These are phyloP conservation scores for Phytopythium sindhum DNA, from an alignment of 352 stramenopile genomes.

Conservation along the genomic window DNA sequence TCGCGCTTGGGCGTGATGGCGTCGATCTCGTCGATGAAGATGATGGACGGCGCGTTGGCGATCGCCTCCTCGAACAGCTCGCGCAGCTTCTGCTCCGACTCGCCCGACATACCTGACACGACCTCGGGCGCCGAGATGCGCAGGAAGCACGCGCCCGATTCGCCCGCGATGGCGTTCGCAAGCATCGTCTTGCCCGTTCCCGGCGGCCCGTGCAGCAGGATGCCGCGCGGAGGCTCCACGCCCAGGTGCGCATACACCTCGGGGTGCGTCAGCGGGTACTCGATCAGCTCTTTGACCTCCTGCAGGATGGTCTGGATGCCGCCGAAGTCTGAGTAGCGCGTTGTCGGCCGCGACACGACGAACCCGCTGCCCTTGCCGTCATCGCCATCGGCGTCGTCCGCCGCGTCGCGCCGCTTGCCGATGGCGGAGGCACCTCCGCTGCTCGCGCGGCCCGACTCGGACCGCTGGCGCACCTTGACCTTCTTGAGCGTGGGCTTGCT, in stretches of 20 bases:
- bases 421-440: slow-evolving; percentile 13
- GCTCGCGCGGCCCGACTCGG: slow-evolving; percentile 19
- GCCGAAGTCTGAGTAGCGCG: slow-evolving; percentile 86
- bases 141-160: slow-evolving; percentile 89
- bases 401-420: slow-evolving; percentile 3
- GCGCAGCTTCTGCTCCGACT: slow-evolving; percentile 85
- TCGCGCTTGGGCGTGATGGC: slow-evolving; percentile 95
- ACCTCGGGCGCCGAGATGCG: slow-evolving; percentile 90
- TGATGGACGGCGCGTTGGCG: slow-evolving; percentile 92
- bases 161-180: slow-evolving; percentile 90
- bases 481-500: slow-evolving; percentile 64
- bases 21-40: slow-evolving; percentile 99
- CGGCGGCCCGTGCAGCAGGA: slow-evolving; percentile 90
- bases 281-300: slow-evolving; percentile 92
- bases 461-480: slow-evolving; percentile 51
- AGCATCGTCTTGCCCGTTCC: slow-evolving; percentile 95
- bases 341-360: slow-evolving; percentile 69
- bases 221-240: slow-evolving; percentile 89
- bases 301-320: slow-evolving; percentile 87
- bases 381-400: neutral
- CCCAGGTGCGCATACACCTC: slow-evolving; percentile 93
- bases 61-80: slow-evolving; percentile 96
- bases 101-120: slow-evolving; percentile 93
- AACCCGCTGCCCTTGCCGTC: slow-evolving; percentile 41
- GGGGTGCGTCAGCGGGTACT: slow-evolving; percentile 93